A percentile compares a stretch with the other conserved stretches of the same genome.
Evolutionary conservation across 108 stramenopile genomes (phyloP).

Genomic region (Skeletonema menzelii): DNA sequence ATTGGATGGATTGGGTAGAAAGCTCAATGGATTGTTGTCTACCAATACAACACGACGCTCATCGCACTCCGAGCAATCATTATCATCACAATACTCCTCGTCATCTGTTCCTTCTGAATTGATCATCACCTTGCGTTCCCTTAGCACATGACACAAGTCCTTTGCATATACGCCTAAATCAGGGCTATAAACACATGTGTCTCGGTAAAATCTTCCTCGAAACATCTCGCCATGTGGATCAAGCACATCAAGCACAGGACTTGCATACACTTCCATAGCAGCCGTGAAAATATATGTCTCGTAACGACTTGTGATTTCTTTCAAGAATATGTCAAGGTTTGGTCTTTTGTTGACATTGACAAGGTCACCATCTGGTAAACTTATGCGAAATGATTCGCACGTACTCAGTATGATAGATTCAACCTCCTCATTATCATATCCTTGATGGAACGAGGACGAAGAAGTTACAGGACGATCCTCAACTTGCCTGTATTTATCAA

Average conservation of each 20-base stretch:
- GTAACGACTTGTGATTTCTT: slow-evolving; percentile 70
- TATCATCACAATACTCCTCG: background rate
- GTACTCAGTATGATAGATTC: slow-evolving; percentile 37
- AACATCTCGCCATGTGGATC: slow-evolving; percentile 90
- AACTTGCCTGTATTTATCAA: slow-evolving; percentile 58
- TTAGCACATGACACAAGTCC: slow-evolving; percentile 72
- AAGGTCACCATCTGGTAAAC: slow-evolving; percentile 80
- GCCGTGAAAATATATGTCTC: slow-evolving; percentile 98
- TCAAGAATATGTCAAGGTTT: slow-evolving; percentile 88
- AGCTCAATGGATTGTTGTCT: slow-evolving; percentile 96
- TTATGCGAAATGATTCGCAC: slow-evolving; percentile 70
- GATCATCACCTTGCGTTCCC: slow-evolving; percentile 37
- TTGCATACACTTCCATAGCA: slow-evolving; percentile 93
- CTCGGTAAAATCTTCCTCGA: slow-evolving; percentile 83
- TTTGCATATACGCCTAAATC: slow-evolving; percentile 85
- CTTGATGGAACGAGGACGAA: slow-evolving; percentile 16
- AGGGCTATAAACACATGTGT: slow-evolving; percentile 81
- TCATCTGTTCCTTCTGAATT: slow-evolving; percentile 8
- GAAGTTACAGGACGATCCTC: slow-evolving; percentile 39
- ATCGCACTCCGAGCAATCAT: slow-evolving; percentile 20
- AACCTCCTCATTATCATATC: slow-evolving; percentile 22
- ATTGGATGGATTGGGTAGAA: slow-evolving; percentile 92
- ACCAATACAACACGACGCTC: slow-evolving; percentile 90
- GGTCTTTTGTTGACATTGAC: slow-evolving; percentile 96
- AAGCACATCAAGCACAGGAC: slow-evolving; percentile 88